Evolutionary conservation across 2,329 filamentous ascomycete genomes (phyloP), one percentile per base, ranked within the genome.

Genomic region (Dendryphion nanum): DNA sequence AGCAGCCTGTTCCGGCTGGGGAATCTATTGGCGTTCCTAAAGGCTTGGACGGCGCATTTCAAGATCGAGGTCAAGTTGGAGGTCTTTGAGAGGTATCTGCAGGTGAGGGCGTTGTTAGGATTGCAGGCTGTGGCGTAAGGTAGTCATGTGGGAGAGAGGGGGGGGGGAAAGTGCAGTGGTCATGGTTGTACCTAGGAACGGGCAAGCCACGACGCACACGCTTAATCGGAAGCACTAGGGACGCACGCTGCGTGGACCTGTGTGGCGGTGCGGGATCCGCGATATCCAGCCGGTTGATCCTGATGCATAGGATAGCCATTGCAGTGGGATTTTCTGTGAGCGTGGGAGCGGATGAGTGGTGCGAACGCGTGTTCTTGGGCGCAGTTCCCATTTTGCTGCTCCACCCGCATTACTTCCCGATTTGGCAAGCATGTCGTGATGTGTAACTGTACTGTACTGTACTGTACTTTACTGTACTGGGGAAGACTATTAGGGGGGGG

Each of bases 1-100:
- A 76, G 74, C 39, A n/a, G 23, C 10, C 40, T 79, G 1, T 50
- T 81, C 6, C 73, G 71, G 61, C 76, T 76, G 3, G 38, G 53
- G 6, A 82, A 81, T 45, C 56, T 80, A 28, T 51, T 74, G 46
- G 61, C 55, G 4, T 75, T 78, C 44, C 42, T 81, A 6, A 42
- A 56, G 5, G 79, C 79, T 3, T 78, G 77, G 72, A 56, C 66
- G 2, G 68, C 65, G 8, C 81, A 77, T 51, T 63, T 75, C 37
- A 68, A 76, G 21, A 72, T 83, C 0, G 78, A 81, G 55, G 40
- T 79, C 41, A 79, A 80, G 59, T 52, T 83, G 33, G 71, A 70
- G 36, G 52, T 73, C n/a, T 83, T 81, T 59, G 80, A 83, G 64
- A 67, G 66, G 24, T 75, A 76, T 52, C 57, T 83, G 29, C 71